phyloP scores from a whole-genome alignment of 2,329 filamentous ascomycete genomes.

The Tolypocladium capitatum region DNA sequence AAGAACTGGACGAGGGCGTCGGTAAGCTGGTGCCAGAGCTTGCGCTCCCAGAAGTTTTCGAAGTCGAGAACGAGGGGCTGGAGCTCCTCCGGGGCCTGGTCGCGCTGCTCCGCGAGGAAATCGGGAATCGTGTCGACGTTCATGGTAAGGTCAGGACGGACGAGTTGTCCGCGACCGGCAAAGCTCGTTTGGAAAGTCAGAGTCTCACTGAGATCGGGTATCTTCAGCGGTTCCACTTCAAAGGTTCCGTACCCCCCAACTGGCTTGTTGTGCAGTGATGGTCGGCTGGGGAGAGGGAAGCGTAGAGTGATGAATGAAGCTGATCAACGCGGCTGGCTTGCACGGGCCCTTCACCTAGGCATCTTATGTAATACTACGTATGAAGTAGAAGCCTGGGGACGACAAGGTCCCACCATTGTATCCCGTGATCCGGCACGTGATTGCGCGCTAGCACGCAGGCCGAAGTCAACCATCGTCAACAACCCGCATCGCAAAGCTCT shows the following conservation, averaged over 20 bases:
- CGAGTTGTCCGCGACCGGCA: background rate
- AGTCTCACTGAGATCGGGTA: background rate
- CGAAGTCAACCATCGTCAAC: slow-evolving; percentile 6
- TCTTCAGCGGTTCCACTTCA: background rate
- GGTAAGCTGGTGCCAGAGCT: slow-evolving; percentile 98
- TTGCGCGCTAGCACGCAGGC: background rate
- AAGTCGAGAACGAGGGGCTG: slow-evolving; percentile 83
- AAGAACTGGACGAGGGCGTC: slow-evolving; percentile 83
- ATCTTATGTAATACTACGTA: too few relatives aligned
- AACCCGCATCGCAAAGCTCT: slow-evolving; percentile 3
- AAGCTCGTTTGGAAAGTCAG: background rate
- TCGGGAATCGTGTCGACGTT: slow-evolving; percentile 79
- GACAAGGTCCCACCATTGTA: too few relatives aligned
- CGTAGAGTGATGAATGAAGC: background rate
- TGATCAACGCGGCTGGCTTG: slow-evolving; percentile 22
- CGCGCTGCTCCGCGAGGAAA: slow-evolving; percentile 83
- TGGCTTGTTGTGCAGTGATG: background rate
- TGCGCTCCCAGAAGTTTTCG: slow-evolving; percentile 95
- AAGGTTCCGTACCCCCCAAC: too few relatives aligned
- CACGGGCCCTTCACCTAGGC: too few relatives aligned
- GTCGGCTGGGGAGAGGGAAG: background rate
- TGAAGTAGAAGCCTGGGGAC: too few relatives aligned
- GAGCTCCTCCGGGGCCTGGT: slow-evolving; percentile 73
- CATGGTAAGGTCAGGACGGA: slow-evolving; percentile 36
- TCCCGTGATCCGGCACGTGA: slow-evolving; percentile 11